Conservation (phyloP, 208 protist genomes). For the Phytomonas francai region DNA sequence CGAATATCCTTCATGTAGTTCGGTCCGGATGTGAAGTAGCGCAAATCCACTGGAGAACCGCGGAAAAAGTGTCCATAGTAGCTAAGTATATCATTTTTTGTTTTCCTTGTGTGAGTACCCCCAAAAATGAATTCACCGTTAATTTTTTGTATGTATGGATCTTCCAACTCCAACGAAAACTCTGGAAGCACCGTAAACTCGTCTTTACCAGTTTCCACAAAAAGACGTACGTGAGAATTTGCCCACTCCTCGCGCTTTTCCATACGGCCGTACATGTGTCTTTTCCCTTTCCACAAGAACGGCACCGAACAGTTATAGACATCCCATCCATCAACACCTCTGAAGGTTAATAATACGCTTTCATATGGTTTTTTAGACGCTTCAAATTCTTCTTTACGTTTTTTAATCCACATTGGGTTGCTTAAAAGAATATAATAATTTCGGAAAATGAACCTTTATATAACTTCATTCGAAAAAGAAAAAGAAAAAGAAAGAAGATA, state of each 20-base stretch:
- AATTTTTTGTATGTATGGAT: constrained; percentile 37
- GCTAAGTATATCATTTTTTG: constrained; percentile 20
- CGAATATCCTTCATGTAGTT: constrained; percentile 61
- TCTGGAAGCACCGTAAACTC: constrained; percentile 36
- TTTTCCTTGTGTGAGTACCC: constrained; percentile 46
- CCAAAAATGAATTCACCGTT: constrained; percentile 36
- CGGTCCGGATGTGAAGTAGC: constrained; percentile 39
- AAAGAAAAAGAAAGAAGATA: not conserved
- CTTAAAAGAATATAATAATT: not conserved
- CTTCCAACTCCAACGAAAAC: constrained; percentile 32
- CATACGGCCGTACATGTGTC: constrained; percentile 49
- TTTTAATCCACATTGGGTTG: not conserved
- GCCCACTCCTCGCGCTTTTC: constrained; percentile 50
- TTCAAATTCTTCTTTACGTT: constrained; percentile 5
- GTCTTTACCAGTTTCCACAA: constrained; percentile 46
- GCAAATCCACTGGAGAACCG: constrained; percentile 26
- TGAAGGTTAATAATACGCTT: constrained; percentile 39
- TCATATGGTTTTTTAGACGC: constrained; percentile 29
- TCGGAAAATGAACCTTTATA: not conserved
- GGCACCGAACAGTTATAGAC: constrained; percentile 68
- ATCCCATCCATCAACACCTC: constrained; percentile 57
- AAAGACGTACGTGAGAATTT: constrained; percentile 47
- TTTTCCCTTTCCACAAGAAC: constrained; percentile 38
- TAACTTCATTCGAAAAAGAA: not conserved
- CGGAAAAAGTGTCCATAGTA: constrained; percentile 57